Conservation (phyloP, 352 stramenopile genomes). For the Peronospora destructor region DNA sequence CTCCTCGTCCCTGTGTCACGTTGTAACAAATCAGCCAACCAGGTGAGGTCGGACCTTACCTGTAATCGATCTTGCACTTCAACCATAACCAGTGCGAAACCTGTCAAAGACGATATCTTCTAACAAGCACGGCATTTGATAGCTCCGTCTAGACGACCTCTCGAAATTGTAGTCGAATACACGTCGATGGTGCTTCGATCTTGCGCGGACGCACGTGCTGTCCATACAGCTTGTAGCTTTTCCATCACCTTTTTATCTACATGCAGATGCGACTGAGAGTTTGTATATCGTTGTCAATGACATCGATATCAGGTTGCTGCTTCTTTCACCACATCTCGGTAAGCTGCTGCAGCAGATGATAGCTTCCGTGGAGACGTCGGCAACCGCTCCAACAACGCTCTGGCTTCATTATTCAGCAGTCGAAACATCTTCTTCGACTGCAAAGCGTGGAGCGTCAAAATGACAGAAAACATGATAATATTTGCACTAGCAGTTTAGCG, state of each 20-base stretch:
- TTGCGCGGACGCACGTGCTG: background rate
- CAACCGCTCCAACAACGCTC: slow-evolving; percentile 21
- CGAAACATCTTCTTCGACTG: slow-evolving; percentile 40
- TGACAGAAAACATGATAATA: slow-evolving; percentile 1
- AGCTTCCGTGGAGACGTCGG: slow-evolving; percentile 23
- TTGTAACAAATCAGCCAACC: too few relatives aligned
- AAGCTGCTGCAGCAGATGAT: slow-evolving; percentile 19
- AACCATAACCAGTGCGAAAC: too few relatives aligned
- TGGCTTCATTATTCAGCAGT: slow-evolving; percentile 34
- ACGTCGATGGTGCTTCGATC: background rate
- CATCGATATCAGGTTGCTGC: slow-evolving; percentile 1
- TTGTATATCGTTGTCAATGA: slow-evolving; percentile 12
- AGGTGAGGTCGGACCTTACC: too few relatives aligned
- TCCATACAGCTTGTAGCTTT: slow-evolving; percentile 21
- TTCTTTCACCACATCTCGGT: slow-evolving; percentile 36
- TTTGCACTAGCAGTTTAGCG: background rate
- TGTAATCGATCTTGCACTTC: too few relatives aligned
- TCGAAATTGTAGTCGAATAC: slow-evolving; percentile 31
- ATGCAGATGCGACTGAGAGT: background rate
- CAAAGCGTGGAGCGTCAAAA: background rate
- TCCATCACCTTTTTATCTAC: slow-evolving; percentile 18
- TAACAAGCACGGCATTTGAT: slow-evolving; percentile 47
- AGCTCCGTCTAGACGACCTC: slow-evolving; percentile 45
- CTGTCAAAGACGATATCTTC: too few relatives aligned
- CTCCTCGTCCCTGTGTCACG: too few relatives aligned